phyloP scores from a whole-genome alignment of 2,329 filamentous ascomycete species.

The Fusarium cyanostomum region DNA sequence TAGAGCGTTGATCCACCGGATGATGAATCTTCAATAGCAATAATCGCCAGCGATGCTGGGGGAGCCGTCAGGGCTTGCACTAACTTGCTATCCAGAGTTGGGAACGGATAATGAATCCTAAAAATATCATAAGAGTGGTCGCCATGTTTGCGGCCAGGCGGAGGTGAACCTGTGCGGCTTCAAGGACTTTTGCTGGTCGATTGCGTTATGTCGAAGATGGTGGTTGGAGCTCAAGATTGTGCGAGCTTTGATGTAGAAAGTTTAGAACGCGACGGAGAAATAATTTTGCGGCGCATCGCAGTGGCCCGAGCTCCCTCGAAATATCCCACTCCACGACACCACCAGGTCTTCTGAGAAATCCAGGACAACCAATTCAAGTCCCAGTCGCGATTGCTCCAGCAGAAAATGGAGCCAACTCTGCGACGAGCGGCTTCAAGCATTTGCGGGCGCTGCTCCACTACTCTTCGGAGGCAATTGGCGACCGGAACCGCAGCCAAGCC shows the following conservation, averaged over 20 bases:
- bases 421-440: slow-evolving; percentile 52
- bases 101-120: no score
- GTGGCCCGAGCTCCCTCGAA: slow-evolving; percentile 46
- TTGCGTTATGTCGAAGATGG: slow-evolving; percentile 41
- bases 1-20: slow-evolving; percentile 90
- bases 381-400: slow-evolving; percentile 8
- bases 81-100: slow-evolving; percentile 90
- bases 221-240: slow-evolving; percentile 35
- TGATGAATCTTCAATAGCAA: slow-evolving; percentile 94
- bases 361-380: slow-evolving; percentile 18
- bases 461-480: slow-evolving; percentile 46
- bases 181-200: slow-evolving; percentile 41
- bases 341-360: slow-evolving; percentile 28
- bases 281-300: slow-evolving; percentile 47
- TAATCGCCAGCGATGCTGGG: slow-evolving; percentile 88
- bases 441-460: slow-evolving; percentile 53
- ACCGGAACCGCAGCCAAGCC: slow-evolving; percentile 34
- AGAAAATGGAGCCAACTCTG: slow-evolving; percentile 53
- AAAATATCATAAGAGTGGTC: no score
- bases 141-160: slow-evolving; percentile 75
- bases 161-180: slow-evolving; percentile 62
- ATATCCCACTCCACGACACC: slow-evolving; percentile 41
- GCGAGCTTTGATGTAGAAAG: slow-evolving; percentile 47
- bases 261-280: slow-evolving; percentile 48
- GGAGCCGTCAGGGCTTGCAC: slow-evolving; percentile 93